Base-by-base conservation (phyloP, 495 filamentous ascomycete genomes). In the Neurospora sp. region DNA sequence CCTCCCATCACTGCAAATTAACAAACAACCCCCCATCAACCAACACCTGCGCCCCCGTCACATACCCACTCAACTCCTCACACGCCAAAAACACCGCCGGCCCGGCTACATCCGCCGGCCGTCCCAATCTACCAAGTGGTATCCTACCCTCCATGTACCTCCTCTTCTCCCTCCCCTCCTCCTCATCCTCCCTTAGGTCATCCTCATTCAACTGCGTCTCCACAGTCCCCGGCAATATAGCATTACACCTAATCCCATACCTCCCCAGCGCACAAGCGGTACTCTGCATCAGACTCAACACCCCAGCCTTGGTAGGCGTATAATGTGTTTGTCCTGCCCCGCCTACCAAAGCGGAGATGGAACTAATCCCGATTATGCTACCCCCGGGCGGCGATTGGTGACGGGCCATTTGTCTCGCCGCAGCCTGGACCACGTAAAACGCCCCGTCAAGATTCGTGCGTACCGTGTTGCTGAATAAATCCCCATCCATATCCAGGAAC, bases 251-350 rank as follows among this genome's bases (percentile, higher is more conserved):
- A 35, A 97, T 93, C 9, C 85, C 85, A 76, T 95, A 89, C 77
- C 88, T 87, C 0, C 94, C 94, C 71, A 97, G 77, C 18, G 94
- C 93, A 7, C 91, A 89, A 0, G 94, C 94, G 39, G 88, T 88
- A 72, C 89, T 92, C 83, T 97, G 94, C 90, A 97, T 97, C 31
- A 97, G 85, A 69, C 88, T 91, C 39, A 93, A 75, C 1, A 97
- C 87, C 4, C 93, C 94, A 0, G 94, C 94, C 79, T 97, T 97
- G 12, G 94, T 97, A 3, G 94, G 94, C 27, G 94, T 97, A 81
- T 97, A 97, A 76, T 97, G 94, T 35, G 89, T 89, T 82, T 97
- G 94, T 69, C 84, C 83, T 0, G 88, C 92, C 23, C 94, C 94
- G 39, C 94, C 94, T 1, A 97, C 94, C 3, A 96, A 86, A 4